Evolutionary conservation across 208 protist genomes (phyloP).

Genomic region (Crithidia acanthocephali): DNA sequence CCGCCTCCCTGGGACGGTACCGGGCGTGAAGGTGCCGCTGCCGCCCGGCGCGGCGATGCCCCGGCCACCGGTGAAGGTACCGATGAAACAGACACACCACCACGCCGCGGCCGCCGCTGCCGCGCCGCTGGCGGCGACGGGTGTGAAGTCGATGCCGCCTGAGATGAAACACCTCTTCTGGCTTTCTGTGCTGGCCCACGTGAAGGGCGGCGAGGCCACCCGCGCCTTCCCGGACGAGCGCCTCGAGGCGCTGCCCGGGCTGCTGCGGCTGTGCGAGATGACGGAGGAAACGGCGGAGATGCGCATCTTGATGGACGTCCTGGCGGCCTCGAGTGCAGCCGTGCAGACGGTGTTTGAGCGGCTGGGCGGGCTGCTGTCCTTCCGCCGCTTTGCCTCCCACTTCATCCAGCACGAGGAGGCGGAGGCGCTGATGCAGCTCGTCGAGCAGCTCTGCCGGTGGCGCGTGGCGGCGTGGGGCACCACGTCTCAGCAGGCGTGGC

Average conservation of each 20-base stretch:
- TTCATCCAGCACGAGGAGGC: constrained; percentile 41
- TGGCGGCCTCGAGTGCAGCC: constrained; percentile 54
- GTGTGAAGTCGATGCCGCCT: constrained; percentile 59
- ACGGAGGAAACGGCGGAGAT: constrained; percentile 64
- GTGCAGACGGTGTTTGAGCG: constrained; percentile 74
- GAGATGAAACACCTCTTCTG: constrained; percentile 79
- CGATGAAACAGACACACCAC: constrained; percentile 27
- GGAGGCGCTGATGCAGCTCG: constrained; percentile 50
- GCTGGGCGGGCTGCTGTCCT: constrained; percentile 63
- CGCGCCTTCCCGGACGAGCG: constrained; percentile 71
- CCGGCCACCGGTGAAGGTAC: constrained; percentile 34
- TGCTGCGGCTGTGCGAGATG: constrained; percentile 80
- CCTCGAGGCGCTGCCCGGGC: constrained; percentile 46
- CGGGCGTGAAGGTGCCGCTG: constrained; percentile 31
- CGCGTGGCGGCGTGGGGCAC: constrained; percentile 52
- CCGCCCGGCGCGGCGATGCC: constrained; percentile 16
- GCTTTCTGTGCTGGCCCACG: constrained; percentile 64
- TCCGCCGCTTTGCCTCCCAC: constrained; percentile 65
- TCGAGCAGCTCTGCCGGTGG: constrained; percentile 64
- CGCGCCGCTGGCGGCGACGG: constrained; percentile 25
- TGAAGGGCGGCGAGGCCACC: constrained; percentile 52
- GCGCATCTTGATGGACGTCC: constrained; percentile 54
- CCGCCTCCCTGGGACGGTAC: constrained; percentile 17
- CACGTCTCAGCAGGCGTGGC: constrained; percentile 71
- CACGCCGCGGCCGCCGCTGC: constrained; percentile 13